These are phyloP conservation scores for Corylus heterophylla DNA, from an alignment of 306 rosid species.

Conservation along the genomic window DNA sequence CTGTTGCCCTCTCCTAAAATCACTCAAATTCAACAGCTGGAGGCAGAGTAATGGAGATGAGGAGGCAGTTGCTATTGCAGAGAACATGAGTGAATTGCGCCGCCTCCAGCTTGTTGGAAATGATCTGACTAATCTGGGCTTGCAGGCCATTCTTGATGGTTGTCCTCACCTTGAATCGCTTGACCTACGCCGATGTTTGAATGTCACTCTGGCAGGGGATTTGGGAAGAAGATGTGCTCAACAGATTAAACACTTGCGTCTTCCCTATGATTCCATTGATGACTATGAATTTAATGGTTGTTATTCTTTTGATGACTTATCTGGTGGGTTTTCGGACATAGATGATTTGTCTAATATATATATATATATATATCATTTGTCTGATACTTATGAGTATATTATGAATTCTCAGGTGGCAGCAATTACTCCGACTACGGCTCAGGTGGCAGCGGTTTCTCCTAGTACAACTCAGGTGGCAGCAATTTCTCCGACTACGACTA, in stretches of 20 bases:
- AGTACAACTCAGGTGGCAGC: constrained; percentile 32
- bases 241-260: constrained; percentile 42
- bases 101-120: constrained; percentile 66
- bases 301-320: constrained; percentile 26
- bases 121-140: constrained; percentile 52
- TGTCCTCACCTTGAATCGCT: constrained; percentile 71
- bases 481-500: constrained; percentile 30
- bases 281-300: constrained; percentile 36
- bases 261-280: constrained; percentile 29
- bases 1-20: constrained; percentile 47
- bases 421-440: constrained; percentile 30
- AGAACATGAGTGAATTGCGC: neutral
- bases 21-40: constrained; percentile 36
- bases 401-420: constrained; percentile 43
- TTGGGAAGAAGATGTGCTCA: constrained; percentile 45
- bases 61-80: constrained; percentile 53
- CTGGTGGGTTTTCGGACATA: constrained; percentile 33
- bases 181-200: constrained; percentile 58
- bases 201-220: constrained; percentile 36
- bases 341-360: constrained; percentile 31
- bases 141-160: constrained; percentile 57
- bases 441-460: too few species aligned
- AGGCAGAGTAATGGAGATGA: neutral
- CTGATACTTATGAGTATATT: constrained; percentile 16
- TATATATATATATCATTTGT: too few species aligned